phyloP scores from a whole-genome alignment of 2,329 filamentous ascomycete genomes.

The Trichoderma lentiforme region DNA sequence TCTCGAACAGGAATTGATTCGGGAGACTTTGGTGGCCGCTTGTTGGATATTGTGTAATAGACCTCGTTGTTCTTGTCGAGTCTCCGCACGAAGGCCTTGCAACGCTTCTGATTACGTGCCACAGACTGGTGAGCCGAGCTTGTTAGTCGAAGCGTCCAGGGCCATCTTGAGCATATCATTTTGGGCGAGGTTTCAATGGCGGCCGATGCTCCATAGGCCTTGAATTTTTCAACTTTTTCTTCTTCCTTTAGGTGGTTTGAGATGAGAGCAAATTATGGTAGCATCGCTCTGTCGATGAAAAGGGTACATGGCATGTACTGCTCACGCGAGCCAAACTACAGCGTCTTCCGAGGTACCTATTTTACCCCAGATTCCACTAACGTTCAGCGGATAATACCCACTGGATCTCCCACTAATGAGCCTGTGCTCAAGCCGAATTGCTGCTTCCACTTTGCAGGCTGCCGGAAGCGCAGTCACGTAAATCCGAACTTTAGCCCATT shows the following conservation, averaged over 20 bases:
- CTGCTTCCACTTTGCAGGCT: background rate
- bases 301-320: background rate
- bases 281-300: background rate
- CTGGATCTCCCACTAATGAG: slow-evolving; percentile 16
- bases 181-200: background rate
- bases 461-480: slow-evolving; percentile 19
- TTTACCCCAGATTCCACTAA: slow-evolving; percentile 18
- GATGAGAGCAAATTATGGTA: slow-evolving; percentile 5
- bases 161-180: slow-evolving; percentile 22
- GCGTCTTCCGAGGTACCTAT: background rate
- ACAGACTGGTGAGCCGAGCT: slow-evolving; percentile 4
- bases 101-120: slow-evolving; percentile 14
- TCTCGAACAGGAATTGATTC: slow-evolving; percentile 18
- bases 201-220: background rate
- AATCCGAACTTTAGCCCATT: slow-evolving; percentile 7
- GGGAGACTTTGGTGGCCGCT: background rate
- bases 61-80: slow-evolving; percentile 23
- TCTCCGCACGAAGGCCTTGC: slow-evolving; percentile 27
- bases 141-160: slow-evolving; percentile 17
- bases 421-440: background rate
- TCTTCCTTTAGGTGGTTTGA: background rate
- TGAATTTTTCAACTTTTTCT: background rate
- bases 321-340: slow-evolving; percentile 13
- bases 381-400: slow-evolving; percentile 3
- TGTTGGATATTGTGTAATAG: slow-evolving; percentile 30